Percentiles rank a stretch among this genome's conserved stretches.
These are phyloP conservation scores for Climacium dendroides DNA, from an alignment of 225 moss, liverwort and hornwort species.

Conservation along the genomic window DNA sequence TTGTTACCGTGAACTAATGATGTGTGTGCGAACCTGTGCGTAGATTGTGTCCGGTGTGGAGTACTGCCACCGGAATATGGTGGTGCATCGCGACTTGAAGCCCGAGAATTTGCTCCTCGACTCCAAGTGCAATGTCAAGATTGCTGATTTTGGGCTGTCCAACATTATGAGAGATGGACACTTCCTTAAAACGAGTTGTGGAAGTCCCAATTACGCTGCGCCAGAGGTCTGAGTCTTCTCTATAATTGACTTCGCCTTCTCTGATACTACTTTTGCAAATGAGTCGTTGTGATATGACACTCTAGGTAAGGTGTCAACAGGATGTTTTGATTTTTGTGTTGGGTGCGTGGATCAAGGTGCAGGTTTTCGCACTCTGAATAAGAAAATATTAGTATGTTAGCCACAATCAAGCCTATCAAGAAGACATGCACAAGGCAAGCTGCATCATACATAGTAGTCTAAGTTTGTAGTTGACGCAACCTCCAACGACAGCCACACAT, in stretches of 20 bases:
- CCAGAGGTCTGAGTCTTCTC: conserved; percentile 21
- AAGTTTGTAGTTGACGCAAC: neutral
- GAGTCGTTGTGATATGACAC: neutral
- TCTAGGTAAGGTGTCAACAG: neutral
- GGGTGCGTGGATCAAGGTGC: conserved; percentile 34
- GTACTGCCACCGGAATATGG: conserved; percentile 55
- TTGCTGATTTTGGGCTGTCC: conserved; percentile 50
- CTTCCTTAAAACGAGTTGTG: conserved; percentile 56
- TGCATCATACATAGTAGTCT: conserved; percentile 19
- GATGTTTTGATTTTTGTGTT: conserved; percentile 30
- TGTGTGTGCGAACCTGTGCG: neutral
- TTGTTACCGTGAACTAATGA: neutral
- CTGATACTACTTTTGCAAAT: conserved; percentile 1
- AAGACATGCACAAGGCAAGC: conserved; percentile 26
- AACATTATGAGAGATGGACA: conserved; percentile 52
- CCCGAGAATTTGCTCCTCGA: conserved; percentile 46
- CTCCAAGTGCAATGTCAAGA: conserved; percentile 38
- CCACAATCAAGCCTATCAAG: conserved; percentile 7
- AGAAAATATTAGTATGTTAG: conserved; percentile 14
- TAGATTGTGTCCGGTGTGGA: conserved; percentile 56
- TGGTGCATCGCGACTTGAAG: conserved; percentile 54
- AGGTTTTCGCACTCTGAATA: conserved; percentile 18
- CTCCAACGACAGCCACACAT: neutral
- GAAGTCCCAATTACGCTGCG: conserved; percentile 51
- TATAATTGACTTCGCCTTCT: neutral